Base-by-base conservation (phyloP, 208 protist species). In the Naegleria gruberi region DNA sequence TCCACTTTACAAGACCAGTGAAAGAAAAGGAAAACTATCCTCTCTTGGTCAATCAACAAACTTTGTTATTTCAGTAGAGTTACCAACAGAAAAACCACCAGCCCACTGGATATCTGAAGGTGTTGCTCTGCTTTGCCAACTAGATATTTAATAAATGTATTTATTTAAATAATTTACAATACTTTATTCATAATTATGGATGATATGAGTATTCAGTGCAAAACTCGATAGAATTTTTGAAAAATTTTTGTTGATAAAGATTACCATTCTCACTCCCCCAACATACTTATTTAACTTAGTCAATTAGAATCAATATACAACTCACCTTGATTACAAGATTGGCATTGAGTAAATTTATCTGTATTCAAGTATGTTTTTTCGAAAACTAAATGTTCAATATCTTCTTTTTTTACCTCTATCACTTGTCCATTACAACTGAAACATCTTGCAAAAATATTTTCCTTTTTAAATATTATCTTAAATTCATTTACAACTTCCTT, bases 21-120 rank as follows among this genome's bases (percentile, higher is more conserved):
- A 96, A 23, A 95, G 98, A 57, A 96, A 96, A 0, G 98, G 98
- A 89, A 93, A 97, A 46, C 97, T 99, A 41, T 97, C 95, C 15
- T 98, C 97, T 4, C 95, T 98, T 7, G 98, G 98, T 46, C 97
- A 97, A 17, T 98, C 96, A 90, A 98, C 97, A 87, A 98, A 98
- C 94, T 98, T 97, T 93, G 95, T 98, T 2, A 92, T 98, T 12
- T 95, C 95, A 2, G 93, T 97, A 51, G 97, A 98, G 92, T 41
- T 93, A 30, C 90, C 90, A 41, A 90, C 83, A 40, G 83, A 87
- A 55, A 87, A 92, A 34, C n/a, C 89, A 85, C 95, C 97, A 81
- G 91, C 95, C 42, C 95, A 98, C 90, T 98, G 97, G 97, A 97
- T 97, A 44, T 90, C 96, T 30, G 94, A 97, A 37, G 97, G 97